Base-by-base conservation (phyloP, 352 stramenopile genomes). In the Phytophthora fragariaefolia region DNA sequence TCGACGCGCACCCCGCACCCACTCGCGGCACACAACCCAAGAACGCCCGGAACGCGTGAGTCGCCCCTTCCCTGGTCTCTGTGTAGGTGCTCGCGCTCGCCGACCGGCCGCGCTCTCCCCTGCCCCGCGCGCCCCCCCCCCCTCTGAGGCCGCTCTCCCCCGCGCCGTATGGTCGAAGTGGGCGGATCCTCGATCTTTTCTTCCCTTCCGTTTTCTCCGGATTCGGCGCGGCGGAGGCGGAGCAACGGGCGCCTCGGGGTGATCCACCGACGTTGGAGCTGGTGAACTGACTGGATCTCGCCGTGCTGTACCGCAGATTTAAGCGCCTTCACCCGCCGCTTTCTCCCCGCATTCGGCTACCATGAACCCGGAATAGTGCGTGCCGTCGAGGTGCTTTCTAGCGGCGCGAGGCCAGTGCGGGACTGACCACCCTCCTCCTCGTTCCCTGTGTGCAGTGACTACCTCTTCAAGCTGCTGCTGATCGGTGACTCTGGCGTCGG, bases 401-500 rank as follows among this genome's bases (percentile, higher is more conserved):
- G 13, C n/a, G 10, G 9, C 30, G 15, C 13, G 40, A 28, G 24
- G 15, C 17, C 2, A 45, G 20, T 17, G 13, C 17, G n/a, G 4
- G 23, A 58, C 58, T 80, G 55, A 79, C 62, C 36, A 22, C 15
- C 36, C 6, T 6, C 15, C n/a, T n/a, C 3, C 9, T 2, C 7
- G 32, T 20, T 6, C 64, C n/a, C 47, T 43, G 8, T 61, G 7
- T 75, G 36, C 69, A 97, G 94, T 91, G 98, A 99, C 82, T 99
- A 98, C 82, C 75, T 99, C 49, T 99, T 99, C 80, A 99, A 99
- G 85, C 88, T 99, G 73, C 76, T 99, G 60, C 83, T 99, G 36
- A 99, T 99, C 78, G 97, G 97, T 82, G 97, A 99, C 89, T 98
- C 93, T 12, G 97, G 97, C 58, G 97, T 99, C 62, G 95, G 97